Evolutionary conservation across 495 filamentous ascomycete species (phyloP), one percentile per base, ranked within the genome.

Genomic region (Lepraria neglecta): DNA sequence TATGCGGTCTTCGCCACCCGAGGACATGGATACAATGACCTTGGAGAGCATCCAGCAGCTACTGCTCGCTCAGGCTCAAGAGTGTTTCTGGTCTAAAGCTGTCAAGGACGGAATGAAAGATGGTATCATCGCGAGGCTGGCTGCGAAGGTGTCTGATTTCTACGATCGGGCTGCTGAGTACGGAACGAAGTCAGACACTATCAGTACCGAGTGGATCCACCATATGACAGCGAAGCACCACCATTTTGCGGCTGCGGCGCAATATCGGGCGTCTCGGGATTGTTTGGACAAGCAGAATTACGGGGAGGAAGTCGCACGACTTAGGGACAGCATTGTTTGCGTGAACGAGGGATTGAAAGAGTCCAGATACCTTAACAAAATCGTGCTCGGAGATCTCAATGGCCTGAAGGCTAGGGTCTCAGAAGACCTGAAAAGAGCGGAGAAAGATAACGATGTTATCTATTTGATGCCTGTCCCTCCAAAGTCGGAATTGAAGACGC

Each of bases 21-120:
- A 97, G 72, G 94, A 98, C 64, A 96, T 98, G 94, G 94, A 98
- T 69, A 80, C 82, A 24, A 80, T 87, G 68, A 95, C 92, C 0
- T 74, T 98, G 30, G 87, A 91, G 66, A 90, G 90, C 56, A 76
- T 97, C 19, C 85, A 89, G 64, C 80, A 92, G 68, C 79, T 98
- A 40, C 79, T 95, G 53, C 79, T 98, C 1, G 94, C 90, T 15
- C 92, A 98, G 69, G 91, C 85, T 42, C 94, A 98, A 67, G 94
- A 98, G 72, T 97, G 92, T 70, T 97, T 92, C 73, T 98, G 94
- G 94, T 87, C 92, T 58, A 97, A 96, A 69, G 94, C 95, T 3
- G 94, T 96, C 24, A 92, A 92, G 78, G 94, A 97, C 70, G 86
- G 85, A 12, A 81, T 96, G 70, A 96, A 95, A 68, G 94, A 98